Conservation (phyloP, 192 early-diverging fungal genomes). For the Thamnidium elegans region DNA sequence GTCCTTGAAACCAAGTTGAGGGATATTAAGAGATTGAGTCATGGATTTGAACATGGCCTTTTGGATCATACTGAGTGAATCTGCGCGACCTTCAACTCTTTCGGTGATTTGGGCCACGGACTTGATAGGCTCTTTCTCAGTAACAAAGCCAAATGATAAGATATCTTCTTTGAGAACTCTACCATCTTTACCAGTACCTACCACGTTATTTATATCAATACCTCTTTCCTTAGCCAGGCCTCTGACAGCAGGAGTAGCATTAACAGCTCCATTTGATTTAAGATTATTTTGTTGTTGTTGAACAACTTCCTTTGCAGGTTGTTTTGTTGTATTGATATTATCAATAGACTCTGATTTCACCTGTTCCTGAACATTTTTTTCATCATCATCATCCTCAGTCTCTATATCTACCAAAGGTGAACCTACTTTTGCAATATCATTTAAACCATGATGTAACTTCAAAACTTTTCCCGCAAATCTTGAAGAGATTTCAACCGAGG, state of each 20-base stretch:
- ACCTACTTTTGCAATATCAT: constrained; percentile 92
- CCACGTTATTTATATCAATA: constrained; percentile 70
- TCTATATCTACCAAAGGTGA: constrained; percentile 60
- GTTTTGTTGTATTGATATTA: too few species aligned
- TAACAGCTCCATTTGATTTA: constrained; percentile 21
- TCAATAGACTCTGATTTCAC: not conserved
- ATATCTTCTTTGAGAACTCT: constrained; percentile 95
- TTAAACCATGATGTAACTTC: constrained; percentile 77
- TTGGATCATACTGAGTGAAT: constrained; percentile 55
- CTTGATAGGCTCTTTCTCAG: not conserved
- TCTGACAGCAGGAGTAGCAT: constrained; percentile 90
- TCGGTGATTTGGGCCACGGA: not conserved
- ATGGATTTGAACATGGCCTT: constrained; percentile 97
- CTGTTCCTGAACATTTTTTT: not conserved
- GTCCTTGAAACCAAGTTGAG: constrained; percentile 94
- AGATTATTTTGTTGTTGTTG: not conserved
- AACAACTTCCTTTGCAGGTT: not conserved
- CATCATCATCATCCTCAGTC: constrained; percentile 32
- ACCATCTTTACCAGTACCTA: constrained; percentile 80
- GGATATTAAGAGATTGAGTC: constrained; percentile 88
- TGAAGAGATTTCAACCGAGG: constrained; percentile 97
- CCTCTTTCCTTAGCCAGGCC: constrained; percentile 76
- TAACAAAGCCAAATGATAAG: constrained; percentile 45
- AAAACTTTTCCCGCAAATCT: constrained; percentile 84
- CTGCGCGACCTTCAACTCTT: constrained; percentile 14